Conservation (phyloP, 176 grass and related monocot species). For the Zoysia pacifica region DNA sequence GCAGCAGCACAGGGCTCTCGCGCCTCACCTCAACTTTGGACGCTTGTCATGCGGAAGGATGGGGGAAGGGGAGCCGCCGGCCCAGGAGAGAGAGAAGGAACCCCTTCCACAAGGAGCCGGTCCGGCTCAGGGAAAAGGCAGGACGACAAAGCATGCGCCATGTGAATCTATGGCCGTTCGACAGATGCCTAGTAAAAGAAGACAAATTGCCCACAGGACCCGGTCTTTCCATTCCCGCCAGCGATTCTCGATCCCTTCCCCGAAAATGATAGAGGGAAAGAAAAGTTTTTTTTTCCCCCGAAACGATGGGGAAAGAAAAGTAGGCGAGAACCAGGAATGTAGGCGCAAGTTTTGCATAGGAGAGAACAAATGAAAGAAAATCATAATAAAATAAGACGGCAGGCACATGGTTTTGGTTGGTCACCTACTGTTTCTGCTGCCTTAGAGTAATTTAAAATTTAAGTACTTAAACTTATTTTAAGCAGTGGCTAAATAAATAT, state of each 20-base stretch:
- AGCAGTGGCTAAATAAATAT: too few relatives aligned
- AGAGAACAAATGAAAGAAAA: neutral
- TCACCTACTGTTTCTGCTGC: neutral
- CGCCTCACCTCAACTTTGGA: neutral
- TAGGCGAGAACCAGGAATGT: neutral
- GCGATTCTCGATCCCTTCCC: neutral
- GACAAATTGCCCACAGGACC: neutral
- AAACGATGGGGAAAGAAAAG: neutral
- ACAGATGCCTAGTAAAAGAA: neutral
- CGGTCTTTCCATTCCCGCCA: neutral
- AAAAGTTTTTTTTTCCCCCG: neutral
- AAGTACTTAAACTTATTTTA: too few relatives aligned
- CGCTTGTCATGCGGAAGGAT: neutral
- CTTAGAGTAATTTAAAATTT: neutral
- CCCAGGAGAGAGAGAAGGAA: neutral
- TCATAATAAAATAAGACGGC: neutral
- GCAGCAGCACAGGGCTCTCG: neutral
- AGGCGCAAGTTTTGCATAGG: neutral
- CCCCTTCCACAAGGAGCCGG: neutral
- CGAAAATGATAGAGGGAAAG: neutral
- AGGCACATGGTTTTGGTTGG: neutral
- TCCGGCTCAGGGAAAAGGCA: neutral
- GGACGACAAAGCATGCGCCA: neutral
- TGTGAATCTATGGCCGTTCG: neutral
- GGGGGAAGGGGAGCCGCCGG: neutral